Evolutionary conservation across 306 rosid species (phyloP), one percentile per base, ranked within the genome.

Genomic region (Quercus rubra): DNA sequence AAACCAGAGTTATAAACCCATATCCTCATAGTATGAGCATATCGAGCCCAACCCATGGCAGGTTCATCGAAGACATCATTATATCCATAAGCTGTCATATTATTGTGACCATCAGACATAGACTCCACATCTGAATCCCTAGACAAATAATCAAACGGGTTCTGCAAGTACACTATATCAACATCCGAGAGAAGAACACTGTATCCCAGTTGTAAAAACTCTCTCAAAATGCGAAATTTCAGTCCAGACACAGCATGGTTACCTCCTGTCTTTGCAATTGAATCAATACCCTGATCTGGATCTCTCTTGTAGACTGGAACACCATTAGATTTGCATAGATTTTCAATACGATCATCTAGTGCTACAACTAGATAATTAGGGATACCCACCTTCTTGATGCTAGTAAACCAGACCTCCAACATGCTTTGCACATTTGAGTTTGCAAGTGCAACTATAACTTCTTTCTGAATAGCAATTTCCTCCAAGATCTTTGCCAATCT

Each of bases 1-100:
- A 93, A 93, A 77, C 98, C 98, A 79, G 98, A 93, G 86, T 93
- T 93, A 80, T 86, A 93, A 75, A 90, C 98, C 98, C 98, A 93
- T 78, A 93, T 91, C 85, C 98, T 89, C 98, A 93, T 93, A 18
- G 98, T 93, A 84, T 91, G 54, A 49, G 54, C 54, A 49, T 49
- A 49, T 49, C 54, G 54, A 49, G 54, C 54, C 54, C 54, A 49
- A 76, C 97, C 97, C 98, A 93, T 93, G 3, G 89, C 69, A 68
- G 98, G 97, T 81, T 93, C 98, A 74, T 93, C 98, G 71, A 86
- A 93, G 55, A 91, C 98, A 83, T 93, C 93, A 31, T 93, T 88
- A 72, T 23, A 93, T 43, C 98, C 98, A 74, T 93, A 93, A 25
- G 97, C 98, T 17, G 98, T 93, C 80, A 69, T 59, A 69, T 93